phyloP scores from a whole-genome alignment of 768 basidiomycete genomes.

The Suillus tomentosus region DNA sequence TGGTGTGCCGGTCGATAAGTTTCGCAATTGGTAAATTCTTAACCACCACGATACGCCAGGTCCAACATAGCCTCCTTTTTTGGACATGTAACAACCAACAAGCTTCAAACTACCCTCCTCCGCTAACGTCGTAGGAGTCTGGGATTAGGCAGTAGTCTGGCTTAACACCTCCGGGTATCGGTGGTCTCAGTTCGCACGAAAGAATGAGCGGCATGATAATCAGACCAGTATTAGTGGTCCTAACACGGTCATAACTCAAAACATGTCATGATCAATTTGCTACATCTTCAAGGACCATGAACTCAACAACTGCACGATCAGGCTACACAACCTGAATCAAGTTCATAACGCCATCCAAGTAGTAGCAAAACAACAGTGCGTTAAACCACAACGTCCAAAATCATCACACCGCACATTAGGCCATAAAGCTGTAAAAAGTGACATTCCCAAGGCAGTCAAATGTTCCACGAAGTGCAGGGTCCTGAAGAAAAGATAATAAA shows the following conservation, averaged over 20 bases:
- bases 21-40: not conserved
- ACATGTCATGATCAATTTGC: not conserved
- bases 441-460: not conserved
- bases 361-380: constrained; percentile 1
- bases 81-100: not conserved
- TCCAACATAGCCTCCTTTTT: not conserved
- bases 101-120: not conserved
- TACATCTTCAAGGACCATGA: not conserved
- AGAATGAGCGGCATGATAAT: not conserved
- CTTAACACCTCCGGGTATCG: not conserved
- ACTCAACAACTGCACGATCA: not conserved
- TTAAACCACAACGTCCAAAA: constrained; percentile 5
- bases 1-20: not conserved
- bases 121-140: not conserved
- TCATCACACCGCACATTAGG: constrained; percentile 2
- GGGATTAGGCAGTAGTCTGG: not conserved
- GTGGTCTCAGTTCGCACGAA: not conserved
- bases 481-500: constrained; percentile 1
- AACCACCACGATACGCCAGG: not conserved
- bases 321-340: not conserved
- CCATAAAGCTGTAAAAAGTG: not conserved
- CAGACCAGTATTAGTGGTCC: not conserved
- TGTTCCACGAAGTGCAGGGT: not conserved
- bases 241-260: not conserved
- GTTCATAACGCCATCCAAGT: not conserved